These are phyloP conservation scores for Lumnitzera racemosa DNA, from an alignment of 345 rosid genomes.

Conservation along the genomic window DNA sequence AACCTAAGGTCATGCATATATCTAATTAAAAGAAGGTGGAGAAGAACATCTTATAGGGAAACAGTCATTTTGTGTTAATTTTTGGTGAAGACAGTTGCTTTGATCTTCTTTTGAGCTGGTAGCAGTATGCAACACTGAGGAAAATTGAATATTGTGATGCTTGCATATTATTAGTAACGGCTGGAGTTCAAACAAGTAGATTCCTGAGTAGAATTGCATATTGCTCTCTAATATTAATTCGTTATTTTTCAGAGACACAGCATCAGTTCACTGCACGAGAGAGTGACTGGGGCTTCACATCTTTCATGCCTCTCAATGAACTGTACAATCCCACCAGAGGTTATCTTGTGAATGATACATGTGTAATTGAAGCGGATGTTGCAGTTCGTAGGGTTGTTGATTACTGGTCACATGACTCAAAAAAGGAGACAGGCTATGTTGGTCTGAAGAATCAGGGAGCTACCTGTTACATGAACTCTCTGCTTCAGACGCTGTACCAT, in stretches of 20 bases:
- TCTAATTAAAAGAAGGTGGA: too few species aligned
- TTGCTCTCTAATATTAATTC: not conserved
- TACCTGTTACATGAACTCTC: slow-evolving; percentile 64
- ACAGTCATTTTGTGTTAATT: too few species aligned
- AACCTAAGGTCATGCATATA: too few species aligned
- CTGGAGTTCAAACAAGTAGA: not conserved
- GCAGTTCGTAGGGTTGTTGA: slow-evolving; percentile 42
- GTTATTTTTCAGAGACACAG: slow-evolving; percentile 34
- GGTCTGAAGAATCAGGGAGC: slow-evolving; percentile 65
- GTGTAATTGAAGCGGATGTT: slow-evolving; percentile 50
- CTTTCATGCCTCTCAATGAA: slow-evolving; percentile 49
- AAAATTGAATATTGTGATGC: too few species aligned
- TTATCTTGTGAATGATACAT: slow-evolving; percentile 38
- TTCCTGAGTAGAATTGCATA: not conserved
- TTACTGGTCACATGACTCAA: slow-evolving; percentile 52
- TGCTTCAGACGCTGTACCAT: slow-evolving; percentile 47
- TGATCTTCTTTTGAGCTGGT: too few species aligned
- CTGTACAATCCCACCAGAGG: slow-evolving; percentile 46
- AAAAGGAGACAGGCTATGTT: slow-evolving; percentile 58
- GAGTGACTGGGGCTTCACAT: slow-evolving; percentile 58
- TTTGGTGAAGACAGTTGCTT: too few species aligned
- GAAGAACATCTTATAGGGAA: too few species aligned
- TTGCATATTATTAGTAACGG: too few species aligned
- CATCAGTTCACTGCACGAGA: slow-evolving; percentile 49
- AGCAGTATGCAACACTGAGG: too few species aligned